Percentiles rank a stretch among this genome's conserved stretches.
phyloP scores from a whole-genome alignment of 108 stramenopile species.

The Pseudonitzschia multiseries region DNA sequence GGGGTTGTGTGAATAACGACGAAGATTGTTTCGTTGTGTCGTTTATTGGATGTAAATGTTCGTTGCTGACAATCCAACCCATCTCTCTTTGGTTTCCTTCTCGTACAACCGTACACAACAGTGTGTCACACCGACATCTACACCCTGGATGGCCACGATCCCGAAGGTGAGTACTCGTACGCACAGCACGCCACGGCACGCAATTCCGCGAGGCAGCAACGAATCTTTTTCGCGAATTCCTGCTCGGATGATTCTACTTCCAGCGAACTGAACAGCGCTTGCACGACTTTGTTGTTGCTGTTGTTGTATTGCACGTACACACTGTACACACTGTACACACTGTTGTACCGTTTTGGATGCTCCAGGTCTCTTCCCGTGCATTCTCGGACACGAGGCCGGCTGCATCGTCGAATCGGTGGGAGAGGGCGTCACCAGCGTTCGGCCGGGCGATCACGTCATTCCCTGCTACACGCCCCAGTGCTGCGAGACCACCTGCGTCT shows the following conservation, averaged over 20 bases:
- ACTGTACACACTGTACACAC: no score
- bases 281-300: no score
- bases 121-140: constrained; percentile 76
- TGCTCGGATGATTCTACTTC: no score
- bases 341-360: no score
- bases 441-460: constrained; percentile 82
- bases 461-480: constrained; percentile 86
- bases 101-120: neutral
- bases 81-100: neutral
- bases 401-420: constrained; percentile 87
- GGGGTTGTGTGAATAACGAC: no score
- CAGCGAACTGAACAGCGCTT: no score
- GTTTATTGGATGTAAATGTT: neutral
- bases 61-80: neutral
- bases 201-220: constrained; percentile 26
- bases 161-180: constrained; percentile 78
- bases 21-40: no score
- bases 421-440: constrained; percentile 78
- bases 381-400: constrained; percentile 77
- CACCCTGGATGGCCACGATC: constrained; percentile 81
- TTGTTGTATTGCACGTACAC: no score
- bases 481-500: constrained; percentile 68
- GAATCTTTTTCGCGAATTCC: no score
- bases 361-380: constrained; percentile 87
- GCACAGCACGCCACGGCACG: constrained; percentile 77